phyloP scores from a whole-genome alignment of 169 alveolate species.

The Eimeria tenella region DNA sequence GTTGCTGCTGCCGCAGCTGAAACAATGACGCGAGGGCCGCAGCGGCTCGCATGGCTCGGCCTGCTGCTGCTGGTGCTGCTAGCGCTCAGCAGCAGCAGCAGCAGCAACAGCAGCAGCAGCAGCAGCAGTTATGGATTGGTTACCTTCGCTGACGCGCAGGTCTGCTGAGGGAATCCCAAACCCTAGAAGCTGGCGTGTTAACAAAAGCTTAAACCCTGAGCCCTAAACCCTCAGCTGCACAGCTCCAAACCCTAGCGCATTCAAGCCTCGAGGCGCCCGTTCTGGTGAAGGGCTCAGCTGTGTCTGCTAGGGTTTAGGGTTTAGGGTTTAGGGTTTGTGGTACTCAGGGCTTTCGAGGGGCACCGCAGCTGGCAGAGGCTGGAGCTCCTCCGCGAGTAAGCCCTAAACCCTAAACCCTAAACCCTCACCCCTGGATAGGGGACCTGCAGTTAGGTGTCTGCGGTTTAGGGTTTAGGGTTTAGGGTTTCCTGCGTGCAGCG shows the following conservation, averaged over 20 bases:
- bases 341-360: slow-evolving; percentile 4
- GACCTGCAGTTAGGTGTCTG: not conserved
- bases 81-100: slow-evolving; percentile 5
- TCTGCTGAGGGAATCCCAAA: not conserved
- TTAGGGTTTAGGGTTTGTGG: slow-evolving; percentile 29
- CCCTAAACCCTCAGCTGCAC: slow-evolving; percentile 16
- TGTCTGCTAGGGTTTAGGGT: slow-evolving; percentile 4
- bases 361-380: not conserved
- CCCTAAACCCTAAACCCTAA: not conserved
- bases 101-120: slow-evolving; percentile 39
- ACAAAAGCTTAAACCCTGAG: not conserved
- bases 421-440: not conserved
- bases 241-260: not conserved
- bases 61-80: slow-evolving; percentile 49
- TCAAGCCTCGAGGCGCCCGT: not conserved
- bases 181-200: not conserved
- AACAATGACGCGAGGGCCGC: not conserved
- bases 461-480: slow-evolving; percentile 29
- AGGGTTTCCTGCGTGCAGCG: slow-evolving; percentile 33
- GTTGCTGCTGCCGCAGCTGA: slow-evolving; percentile 6
- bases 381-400: slow-evolving; percentile 41
- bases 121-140: slow-evolving; percentile 17
- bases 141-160: not conserved
- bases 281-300: not conserved
- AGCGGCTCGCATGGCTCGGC: not conserved